Evolutionary conservation across 2,329 filamentous ascomycete genomes (phyloP).

Genomic region (Talaromyces albobiverticillius): DNA sequence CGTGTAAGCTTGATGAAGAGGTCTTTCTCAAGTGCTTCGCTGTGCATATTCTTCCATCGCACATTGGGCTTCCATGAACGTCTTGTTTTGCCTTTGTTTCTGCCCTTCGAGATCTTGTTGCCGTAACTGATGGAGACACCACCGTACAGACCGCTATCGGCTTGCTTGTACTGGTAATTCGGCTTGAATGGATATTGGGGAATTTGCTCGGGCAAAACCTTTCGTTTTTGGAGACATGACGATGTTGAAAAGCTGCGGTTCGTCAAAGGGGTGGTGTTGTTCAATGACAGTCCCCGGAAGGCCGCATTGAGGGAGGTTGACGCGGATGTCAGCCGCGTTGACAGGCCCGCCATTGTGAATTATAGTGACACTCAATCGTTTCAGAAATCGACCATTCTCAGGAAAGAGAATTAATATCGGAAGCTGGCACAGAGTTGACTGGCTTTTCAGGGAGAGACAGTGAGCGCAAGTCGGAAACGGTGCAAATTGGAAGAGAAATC

Average conservation of each 20-base stretch:
- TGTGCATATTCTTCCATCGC: conserved; percentile 45
- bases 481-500: conserved; percentile 19
- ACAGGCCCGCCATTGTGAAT: conserved; percentile 30
- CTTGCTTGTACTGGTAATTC: conserved; percentile 43
- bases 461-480: background rate
- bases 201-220: conserved; percentile 34
- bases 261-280: conserved; percentile 23
- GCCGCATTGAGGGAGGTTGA: conserved; percentile 36
- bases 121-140: conserved; percentile 46
- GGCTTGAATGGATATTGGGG: conserved; percentile 48
- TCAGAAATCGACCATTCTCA: background rate
- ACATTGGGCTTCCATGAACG: conserved; percentile 51
- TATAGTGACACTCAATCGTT: conserved; percentile 12
- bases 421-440: background rate
- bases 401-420: background rate
- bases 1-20: conserved; percentile 47
- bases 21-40: conserved; percentile 41
- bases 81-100: conserved; percentile 49
- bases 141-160: conserved; percentile 48
- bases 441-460: background rate
- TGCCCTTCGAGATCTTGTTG: conserved; percentile 50
- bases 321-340: conserved; percentile 27
- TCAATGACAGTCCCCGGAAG: conserved; percentile 38
- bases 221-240: conserved; percentile 28
- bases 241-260: conserved; percentile 38